phyloP scores from a whole-genome alignment of 495 filamentous ascomycete species.

The Peziza echinospora region DNA sequence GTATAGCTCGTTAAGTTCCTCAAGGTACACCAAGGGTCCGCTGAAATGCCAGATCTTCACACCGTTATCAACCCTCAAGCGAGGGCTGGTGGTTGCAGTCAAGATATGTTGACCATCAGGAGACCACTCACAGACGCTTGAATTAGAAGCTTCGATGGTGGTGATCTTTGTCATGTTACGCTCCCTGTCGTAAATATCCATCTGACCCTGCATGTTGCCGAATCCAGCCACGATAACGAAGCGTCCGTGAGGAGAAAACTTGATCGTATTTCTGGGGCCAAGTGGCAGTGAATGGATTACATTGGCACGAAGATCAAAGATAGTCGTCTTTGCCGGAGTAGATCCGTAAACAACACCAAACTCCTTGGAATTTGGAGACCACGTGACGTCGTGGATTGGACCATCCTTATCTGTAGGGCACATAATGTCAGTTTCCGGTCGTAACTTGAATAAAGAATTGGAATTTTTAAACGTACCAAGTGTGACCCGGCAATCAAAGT shows the following conservation, averaged over 20 bases:
- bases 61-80: slow-evolving; percentile 88
- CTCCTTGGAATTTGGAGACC: slow-evolving; percentile 89
- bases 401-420: slow-evolving; percentile 67
- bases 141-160: slow-evolving; percentile 88
- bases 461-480: slow-evolving; percentile 43
- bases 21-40: slow-evolving; percentile 79
- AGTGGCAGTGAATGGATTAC: slow-evolving; percentile 63
- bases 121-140: slow-evolving; percentile 88
- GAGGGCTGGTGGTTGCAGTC: slow-evolving; percentile 87
- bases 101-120: slow-evolving; percentile 87
- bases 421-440: too few species aligned
- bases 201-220: slow-evolving; percentile 89
- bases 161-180: slow-evolving; percentile 75
- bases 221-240: slow-evolving; percentile 91
- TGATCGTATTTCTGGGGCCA: slow-evolving; percentile 75
- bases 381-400: slow-evolving; percentile 93
- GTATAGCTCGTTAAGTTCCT: slow-evolving; percentile 85
- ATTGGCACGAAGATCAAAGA: slow-evolving; percentile 75
- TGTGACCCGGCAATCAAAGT: slow-evolving; percentile 75
- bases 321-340: slow-evolving; percentile 93
- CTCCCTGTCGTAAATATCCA: slow-evolving; percentile 90
- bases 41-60: slow-evolving; percentile 86
- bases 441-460: too few species aligned
- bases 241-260: slow-evolving; percentile 82
- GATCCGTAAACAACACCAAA: slow-evolving; percentile 95